Evolutionary conservation across 108 stramenopile species (phyloP), one percentile per base, ranked within the genome.

Genomic region (Fistulifera solaris): DNA sequence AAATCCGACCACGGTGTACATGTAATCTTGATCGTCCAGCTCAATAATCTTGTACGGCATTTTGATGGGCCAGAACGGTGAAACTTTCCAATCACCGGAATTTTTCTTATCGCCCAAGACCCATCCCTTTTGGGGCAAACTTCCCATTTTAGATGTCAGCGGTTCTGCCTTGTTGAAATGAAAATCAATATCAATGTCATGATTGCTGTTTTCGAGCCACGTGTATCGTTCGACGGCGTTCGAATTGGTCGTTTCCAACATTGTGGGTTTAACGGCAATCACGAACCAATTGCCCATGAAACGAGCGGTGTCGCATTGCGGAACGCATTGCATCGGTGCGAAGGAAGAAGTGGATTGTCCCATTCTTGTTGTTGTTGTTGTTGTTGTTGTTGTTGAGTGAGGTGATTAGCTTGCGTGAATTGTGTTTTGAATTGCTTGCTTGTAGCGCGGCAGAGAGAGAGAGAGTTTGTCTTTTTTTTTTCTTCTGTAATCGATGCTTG

Each of bases 261-360:
- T 52, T 1, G 76, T 82, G 10, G 81, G 81, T 53, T 77, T 77
- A 41, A 75, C 73, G 1, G 48, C 81, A 52, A 78, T 72, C 0
- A 82, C 81, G 51, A 78, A 82, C 81, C 81, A 82, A 21, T 69
- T 68, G 42, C 81, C 81, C 76, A 82, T 78, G 59, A 82, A 66
- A 6, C 51, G 38, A 8, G 53, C 58, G 1, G 73, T 74, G 6
- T 64, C 58, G 58, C 71, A 72, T 12, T 40, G 5, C 1, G 66
- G n/a, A 1, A 72, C 72, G 5, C 45, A 48, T 43, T 72, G 58
- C 14, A 77, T 52, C 8, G 68, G 49, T 23, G 48, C 25, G 43
- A 17, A 24, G 27, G 56, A 26, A 16, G 61, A 62, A 6, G 59
- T 27, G 24, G 71, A 61, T 27, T 71, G 65, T 56, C 70, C 70